These are phyloP conservation scores for Leccinum obscurum DNA, from an alignment of 768 basidiomycete genomes.

Conservation along the genomic window DNA sequence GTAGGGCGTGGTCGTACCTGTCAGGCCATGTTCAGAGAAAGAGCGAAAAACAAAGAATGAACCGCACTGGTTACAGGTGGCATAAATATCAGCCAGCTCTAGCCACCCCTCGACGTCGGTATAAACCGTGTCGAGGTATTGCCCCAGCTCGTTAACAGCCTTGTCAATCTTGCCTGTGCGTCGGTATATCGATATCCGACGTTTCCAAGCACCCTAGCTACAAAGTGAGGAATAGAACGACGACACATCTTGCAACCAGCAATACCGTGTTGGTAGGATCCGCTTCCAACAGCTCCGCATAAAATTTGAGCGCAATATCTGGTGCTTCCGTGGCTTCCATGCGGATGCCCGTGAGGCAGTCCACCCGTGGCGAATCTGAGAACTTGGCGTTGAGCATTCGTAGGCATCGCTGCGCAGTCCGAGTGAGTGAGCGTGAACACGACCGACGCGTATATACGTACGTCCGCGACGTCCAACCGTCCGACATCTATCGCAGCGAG, in stretches of 20 bases:
- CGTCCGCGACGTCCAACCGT: constrained; percentile 71
- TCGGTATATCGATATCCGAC: constrained; percentile 73
- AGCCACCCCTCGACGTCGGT: constrained; percentile 87
- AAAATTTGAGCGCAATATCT: constrained; percentile 60
- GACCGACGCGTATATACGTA: constrained; percentile 38
- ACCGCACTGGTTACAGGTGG: constrained; percentile 71
- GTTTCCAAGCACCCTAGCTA: constrained; percentile 66
- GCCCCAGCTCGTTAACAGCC: constrained; percentile 69
- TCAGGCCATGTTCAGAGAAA: neutral
- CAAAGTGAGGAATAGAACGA: neutral
- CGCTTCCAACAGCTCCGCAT: constrained; percentile 55
- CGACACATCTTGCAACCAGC: constrained; percentile 4
- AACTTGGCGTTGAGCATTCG: constrained; percentile 64
- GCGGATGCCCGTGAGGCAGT: constrained; percentile 74
- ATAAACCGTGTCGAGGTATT: constrained; percentile 84
- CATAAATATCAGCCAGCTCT: constrained; percentile 80
- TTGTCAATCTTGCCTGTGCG: constrained; percentile 60
- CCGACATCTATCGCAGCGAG: constrained; percentile 79
- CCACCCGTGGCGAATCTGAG: constrained; percentile 76
- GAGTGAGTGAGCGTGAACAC: constrained; percentile 1
- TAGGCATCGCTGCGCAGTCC: constrained; percentile 37
- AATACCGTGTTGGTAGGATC: constrained; percentile 74
- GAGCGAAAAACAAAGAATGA: neutral
- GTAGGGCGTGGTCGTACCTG: constrained; percentile 73
- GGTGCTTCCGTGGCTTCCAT: constrained; percentile 67